Base-by-base conservation (phyloP, 768 basidiomycete species). In the Hygrocybe coccinea region DNA sequence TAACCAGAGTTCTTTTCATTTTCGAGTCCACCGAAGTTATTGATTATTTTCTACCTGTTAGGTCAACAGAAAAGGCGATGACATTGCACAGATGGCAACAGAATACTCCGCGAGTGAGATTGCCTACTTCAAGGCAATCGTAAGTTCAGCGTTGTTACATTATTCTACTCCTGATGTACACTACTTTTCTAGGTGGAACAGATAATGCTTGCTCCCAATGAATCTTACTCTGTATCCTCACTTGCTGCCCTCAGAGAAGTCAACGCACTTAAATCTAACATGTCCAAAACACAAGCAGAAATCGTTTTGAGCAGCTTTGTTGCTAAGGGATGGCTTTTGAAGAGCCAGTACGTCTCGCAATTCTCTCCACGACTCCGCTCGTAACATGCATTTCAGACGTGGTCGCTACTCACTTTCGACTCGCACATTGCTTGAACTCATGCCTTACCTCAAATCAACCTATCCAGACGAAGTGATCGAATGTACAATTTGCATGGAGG, bases 51-150 rank as follows among this genome's bases (percentile, higher is more conserved):
- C 37, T 5, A 38, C 44, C 11, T 37, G 29, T 37, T 53, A 94
- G 91, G 84, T 91, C 44, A 95, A 95, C 65, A 74, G 79, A 8
- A 89, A 84, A 58, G 85, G 83, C 15, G 92, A 95, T 62, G 85
- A 85, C 52, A 77, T 93, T 34, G 87, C 92, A 0, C 91, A 91
- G 65, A 70, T 89, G 66, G 92, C 91, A 2, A 91, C 90, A 0
- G 88, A 90, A 38, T 95, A 93, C 64, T 80, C 79, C 1, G 74
- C 89, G 0, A 71, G 74, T 33, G 92, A 95, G 69, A 92, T 94
- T 50, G 76, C 83, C 0, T 94, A 83, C 71, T 94, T 93, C 77
- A 91, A 86, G 71, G 83, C 83, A 3, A 74, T 94, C 56, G 92
- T 91, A 64, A 56, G 86, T 71, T 39, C 43, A 46, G 17, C 22